Evolutionary conservation across 225 moss, liverwort and hornwort genomes (phyloP).

Genomic region (Anthoceros angustus): DNA sequence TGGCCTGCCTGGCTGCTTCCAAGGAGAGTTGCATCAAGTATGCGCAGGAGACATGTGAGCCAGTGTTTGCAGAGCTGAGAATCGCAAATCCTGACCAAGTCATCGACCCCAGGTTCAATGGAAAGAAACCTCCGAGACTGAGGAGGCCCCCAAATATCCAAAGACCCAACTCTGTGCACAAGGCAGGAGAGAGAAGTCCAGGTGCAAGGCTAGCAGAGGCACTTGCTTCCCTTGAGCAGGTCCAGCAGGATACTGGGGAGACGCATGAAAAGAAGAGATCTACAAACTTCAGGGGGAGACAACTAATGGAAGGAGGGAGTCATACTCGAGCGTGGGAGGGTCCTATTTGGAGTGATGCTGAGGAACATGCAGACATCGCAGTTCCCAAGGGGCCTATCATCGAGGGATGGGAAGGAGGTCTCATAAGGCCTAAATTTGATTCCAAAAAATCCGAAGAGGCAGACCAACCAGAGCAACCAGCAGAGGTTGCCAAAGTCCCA

Average conservation of each 20-base stretch:
- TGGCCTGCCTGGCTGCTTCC: slow-evolving; percentile 40
- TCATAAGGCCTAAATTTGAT: slow-evolving; percentile 45
- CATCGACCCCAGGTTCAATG: slow-evolving; percentile 44
- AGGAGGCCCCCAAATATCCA: slow-evolving; percentile 33
- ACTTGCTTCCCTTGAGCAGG: slow-evolving; percentile 14
- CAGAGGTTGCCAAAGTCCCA: neutral
- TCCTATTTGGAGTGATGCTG: slow-evolving; percentile 20
- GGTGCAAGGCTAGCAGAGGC: neutral
- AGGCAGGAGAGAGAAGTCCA: neutral
- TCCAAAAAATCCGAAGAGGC: neutral
- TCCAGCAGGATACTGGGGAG: slow-evolving; percentile 9
- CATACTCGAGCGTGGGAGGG: slow-evolving; percentile 7
- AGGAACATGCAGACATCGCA: neutral
- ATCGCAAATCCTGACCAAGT: slow-evolving; percentile 43
- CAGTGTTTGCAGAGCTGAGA: slow-evolving; percentile 46
- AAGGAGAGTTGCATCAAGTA: slow-evolving; percentile 45
- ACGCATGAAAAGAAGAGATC: neutral
- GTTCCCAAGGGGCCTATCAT: slow-evolving; percentile 9
- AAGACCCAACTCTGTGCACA: neutral
- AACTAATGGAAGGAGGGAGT: slow-evolving; percentile 11
- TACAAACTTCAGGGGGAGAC: slow-evolving; percentile 16
- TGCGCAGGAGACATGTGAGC: slow-evolving; percentile 56
- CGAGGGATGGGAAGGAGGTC: slow-evolving; percentile 69
- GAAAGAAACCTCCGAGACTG: slow-evolving; percentile 22
- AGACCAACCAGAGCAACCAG: neutral